Conservation (phyloP, 495 filamentous ascomycete species). For the Penicillium silybi region DNA sequence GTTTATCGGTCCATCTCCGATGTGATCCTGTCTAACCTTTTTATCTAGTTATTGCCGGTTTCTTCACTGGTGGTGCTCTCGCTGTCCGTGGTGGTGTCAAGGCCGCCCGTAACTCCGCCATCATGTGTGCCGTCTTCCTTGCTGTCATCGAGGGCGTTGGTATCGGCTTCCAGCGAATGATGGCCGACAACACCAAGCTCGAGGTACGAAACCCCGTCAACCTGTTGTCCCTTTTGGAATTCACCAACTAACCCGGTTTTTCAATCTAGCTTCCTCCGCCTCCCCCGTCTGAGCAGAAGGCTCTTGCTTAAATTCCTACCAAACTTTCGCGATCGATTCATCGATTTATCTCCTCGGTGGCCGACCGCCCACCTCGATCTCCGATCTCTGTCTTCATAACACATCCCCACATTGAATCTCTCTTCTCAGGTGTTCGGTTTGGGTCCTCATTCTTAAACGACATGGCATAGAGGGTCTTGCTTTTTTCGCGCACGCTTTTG, state of each 20-base stretch:
- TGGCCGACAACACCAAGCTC: conserved; percentile 85
- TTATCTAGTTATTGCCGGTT: conserved; percentile 68
- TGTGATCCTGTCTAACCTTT: background rate
- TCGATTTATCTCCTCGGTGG: conserved; percentile 12
- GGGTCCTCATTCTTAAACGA: conserved; percentile 36
- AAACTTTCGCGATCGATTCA: conserved; percentile 9
- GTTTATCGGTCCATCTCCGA: background rate
- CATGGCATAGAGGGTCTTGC: conserved; percentile 41
- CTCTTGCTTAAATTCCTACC: conserved; percentile 32
- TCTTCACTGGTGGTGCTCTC: conserved; percentile 91
- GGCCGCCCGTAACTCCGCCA: conserved; percentile 88
- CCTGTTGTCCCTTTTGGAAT: background rate
- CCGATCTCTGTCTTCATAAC: conserved; percentile 32
- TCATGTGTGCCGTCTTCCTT: conserved; percentile 88
- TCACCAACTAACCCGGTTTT: background rate
- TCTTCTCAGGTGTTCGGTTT: conserved; percentile 47
- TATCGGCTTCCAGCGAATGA: conserved; percentile 94
- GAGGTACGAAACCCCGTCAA: conserved; percentile 48
- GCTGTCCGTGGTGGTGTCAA: conserved; percentile 86
- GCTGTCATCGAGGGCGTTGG: conserved; percentile 97
- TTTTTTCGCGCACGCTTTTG: conserved; percentile 27
- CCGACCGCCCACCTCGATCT: conserved; percentile 13
- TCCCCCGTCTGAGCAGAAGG: conserved; percentile 40
- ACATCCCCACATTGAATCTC: conserved; percentile 35
- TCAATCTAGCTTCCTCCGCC: conserved; percentile 39